A percentile compares a stretch with the other conserved stretches of the same genome.
phyloP scores from a whole-genome alignment of 257 asterid genomes.

The Datura wrightii region DNA sequence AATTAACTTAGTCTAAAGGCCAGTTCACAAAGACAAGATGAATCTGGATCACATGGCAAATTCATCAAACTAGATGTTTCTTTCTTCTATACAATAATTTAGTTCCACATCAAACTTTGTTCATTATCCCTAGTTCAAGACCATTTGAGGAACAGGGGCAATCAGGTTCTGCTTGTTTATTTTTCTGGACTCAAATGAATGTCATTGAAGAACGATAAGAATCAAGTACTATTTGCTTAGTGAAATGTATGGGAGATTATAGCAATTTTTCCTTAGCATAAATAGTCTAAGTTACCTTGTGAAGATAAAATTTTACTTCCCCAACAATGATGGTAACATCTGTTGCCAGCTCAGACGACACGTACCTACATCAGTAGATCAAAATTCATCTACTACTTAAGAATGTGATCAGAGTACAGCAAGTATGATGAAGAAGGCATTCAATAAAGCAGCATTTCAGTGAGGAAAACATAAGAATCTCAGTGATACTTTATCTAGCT shows the following conservation, averaged over 20 bases:
- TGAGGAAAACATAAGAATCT: background rate
- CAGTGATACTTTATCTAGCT: background rate
- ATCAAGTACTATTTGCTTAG: background rate
- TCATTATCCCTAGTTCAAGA: background rate
- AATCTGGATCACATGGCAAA: background rate
- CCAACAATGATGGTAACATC: slow-evolving; percentile 68
- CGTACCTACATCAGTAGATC: slow-evolving; percentile 56
- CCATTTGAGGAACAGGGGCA: background rate
- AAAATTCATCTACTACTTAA: background rate
- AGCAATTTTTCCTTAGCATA: background rate
- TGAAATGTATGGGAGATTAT: background rate
- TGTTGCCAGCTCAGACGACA: slow-evolving; percentile 74
- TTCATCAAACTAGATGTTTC: background rate
- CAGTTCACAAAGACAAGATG: background rate
- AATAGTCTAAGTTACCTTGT: slow-evolving; percentile 65
- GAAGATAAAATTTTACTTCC: slow-evolving; percentile 77
- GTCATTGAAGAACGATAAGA: background rate
- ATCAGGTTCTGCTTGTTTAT: background rate
- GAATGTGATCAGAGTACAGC: background rate
- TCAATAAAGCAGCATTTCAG: background rate
- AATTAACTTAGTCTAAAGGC: background rate
- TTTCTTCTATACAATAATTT: background rate
- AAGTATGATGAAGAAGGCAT: background rate
- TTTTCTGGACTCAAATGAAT: background rate
- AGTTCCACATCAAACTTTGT: slow-evolving; percentile 2